A percentile compares a stretch with the other conserved stretches of the same genome.
These are phyloP conservation scores for Leptodermis oblonga DNA, from an alignment of 257 asterid genomes.

Conservation along the genomic window DNA sequence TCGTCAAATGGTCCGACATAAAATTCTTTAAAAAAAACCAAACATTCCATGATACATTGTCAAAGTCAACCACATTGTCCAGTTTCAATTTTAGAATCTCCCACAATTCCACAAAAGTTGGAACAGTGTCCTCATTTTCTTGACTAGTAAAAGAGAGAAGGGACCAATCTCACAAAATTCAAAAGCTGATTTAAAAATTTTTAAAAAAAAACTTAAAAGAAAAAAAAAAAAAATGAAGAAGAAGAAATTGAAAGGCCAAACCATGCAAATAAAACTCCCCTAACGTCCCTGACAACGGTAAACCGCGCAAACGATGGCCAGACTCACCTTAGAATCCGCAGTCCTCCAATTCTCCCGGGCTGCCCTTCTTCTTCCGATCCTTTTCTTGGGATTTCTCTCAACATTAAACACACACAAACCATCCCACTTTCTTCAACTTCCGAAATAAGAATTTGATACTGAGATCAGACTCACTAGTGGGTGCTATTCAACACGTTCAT, in stretches of 20 bases:
- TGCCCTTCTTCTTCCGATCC: not conserved
- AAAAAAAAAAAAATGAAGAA: too few species aligned
- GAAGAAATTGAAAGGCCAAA: not conserved
- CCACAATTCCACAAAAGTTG: not conserved
- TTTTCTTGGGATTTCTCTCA: not conserved
- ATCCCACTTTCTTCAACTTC: not conserved
- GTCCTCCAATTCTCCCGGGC: slow-evolving; percentile 14
- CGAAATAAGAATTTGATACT: not conserved
- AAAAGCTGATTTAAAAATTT: not conserved
- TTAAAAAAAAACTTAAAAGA: too few species aligned
- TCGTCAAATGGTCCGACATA: too few species aligned
- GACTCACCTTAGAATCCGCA: slow-evolving; percentile 11
- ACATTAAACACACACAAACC: not conserved
- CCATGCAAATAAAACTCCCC: not conserved
- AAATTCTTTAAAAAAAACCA: too few species aligned
- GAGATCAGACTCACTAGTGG: too few species aligned
- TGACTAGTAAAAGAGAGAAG: not conserved
- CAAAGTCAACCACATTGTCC: too few species aligned
- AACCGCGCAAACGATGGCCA: slow-evolving; percentile 10
- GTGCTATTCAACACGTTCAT: too few species aligned
- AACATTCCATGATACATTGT: too few species aligned
- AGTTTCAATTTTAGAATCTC: not conserved
- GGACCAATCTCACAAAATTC: not conserved
- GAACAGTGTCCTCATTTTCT: not conserved
- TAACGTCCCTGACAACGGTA: not conserved